Evolutionary conservation across 441 rosid species (phyloP), one percentile per base, ranked within the genome.

Genomic region (Dalechampia spathulata): DNA sequence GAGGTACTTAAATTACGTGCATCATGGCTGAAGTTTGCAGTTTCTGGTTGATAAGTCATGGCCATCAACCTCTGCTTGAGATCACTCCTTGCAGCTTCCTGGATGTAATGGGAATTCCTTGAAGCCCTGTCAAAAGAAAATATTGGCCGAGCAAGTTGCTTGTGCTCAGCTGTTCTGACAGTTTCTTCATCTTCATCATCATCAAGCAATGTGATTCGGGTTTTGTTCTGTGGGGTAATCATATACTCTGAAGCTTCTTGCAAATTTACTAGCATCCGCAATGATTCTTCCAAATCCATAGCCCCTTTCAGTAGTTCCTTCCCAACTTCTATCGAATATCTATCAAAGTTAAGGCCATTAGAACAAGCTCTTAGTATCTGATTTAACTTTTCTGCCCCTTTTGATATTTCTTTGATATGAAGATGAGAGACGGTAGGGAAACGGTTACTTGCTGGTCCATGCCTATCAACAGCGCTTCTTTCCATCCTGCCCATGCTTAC

Each of bases 241-340:
- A 69, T 70, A 68, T 76, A 72, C 2, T 82, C 86, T 25, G 97
- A 79, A 60, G 82, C 78, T 71, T 81, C 84, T 63, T 87, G 93
- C 53, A 82, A 59, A 75, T 84, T 79, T 39, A 80, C 81, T 50
- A 93, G 86, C 88, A 81, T 75, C 75, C 82, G 67, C 55, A 90
- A 61, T 26, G 96, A 87, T 66, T 87, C 87, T 74, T 87, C 89
- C 69, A 93, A 78, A 62, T 93, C 91, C 55, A 73, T 55, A 23
- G 95, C 93, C 44, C 96, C 96, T 74, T 87, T 83, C 78, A 90
- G 49, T 16, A 85, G 77, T 51, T 93, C 79, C 54, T 74, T 82
- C 14, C 96, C 97, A 21, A 81, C 82, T 56, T 90, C 87, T 66
- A 85, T 72, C 0, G 97, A 87, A 59, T 80, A 83, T 42, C 74